These are phyloP conservation scores for Plantago elongata DNA, from an alignment of 257 asterid genomes.

Conservation along the genomic window DNA sequence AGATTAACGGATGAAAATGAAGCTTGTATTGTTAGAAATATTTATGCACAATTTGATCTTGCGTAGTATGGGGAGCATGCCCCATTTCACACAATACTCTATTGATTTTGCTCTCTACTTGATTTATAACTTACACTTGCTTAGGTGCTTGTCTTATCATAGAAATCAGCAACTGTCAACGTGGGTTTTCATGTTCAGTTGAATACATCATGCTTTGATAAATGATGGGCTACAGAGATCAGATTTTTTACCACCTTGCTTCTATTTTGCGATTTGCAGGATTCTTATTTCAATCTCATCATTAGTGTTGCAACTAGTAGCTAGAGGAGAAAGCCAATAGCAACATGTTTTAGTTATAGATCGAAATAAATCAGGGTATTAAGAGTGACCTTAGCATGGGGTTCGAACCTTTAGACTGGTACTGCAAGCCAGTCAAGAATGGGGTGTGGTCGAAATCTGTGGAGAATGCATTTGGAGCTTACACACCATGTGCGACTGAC, in stretches of 20 bases:
- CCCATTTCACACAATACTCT: too few species aligned
- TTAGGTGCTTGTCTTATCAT: not conserved
- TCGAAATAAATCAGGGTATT: constrained; percentile 16
- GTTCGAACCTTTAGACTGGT: constrained; percentile 78
- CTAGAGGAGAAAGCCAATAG: too few species aligned
- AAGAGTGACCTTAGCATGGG: constrained; percentile 42
- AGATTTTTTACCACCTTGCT: too few species aligned
- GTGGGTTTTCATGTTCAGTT: too few species aligned
- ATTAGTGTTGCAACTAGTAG: not conserved
- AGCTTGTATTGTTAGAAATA: too few species aligned
- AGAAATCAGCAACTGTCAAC: too few species aligned
- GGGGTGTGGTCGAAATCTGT: constrained; percentile 78
- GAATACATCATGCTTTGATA: too few species aligned
- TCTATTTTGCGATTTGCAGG: not conserved
- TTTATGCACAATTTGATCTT: too few species aligned
- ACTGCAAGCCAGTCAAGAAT: constrained; percentile 69
- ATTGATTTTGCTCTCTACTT: too few species aligned
- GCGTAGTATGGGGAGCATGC: too few species aligned
- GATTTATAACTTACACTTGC: not conserved
- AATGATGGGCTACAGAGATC: too few species aligned
- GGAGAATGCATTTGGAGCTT: constrained; percentile 87
- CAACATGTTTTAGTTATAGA: constrained; percentile 19
- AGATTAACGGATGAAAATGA: too few species aligned
- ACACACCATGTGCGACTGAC: constrained; percentile 82
- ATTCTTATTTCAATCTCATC: not conserved